phyloP scores from a whole-genome alignment of 2,329 filamentous ascomycete species.

The Botryotinia calthae region DNA sequence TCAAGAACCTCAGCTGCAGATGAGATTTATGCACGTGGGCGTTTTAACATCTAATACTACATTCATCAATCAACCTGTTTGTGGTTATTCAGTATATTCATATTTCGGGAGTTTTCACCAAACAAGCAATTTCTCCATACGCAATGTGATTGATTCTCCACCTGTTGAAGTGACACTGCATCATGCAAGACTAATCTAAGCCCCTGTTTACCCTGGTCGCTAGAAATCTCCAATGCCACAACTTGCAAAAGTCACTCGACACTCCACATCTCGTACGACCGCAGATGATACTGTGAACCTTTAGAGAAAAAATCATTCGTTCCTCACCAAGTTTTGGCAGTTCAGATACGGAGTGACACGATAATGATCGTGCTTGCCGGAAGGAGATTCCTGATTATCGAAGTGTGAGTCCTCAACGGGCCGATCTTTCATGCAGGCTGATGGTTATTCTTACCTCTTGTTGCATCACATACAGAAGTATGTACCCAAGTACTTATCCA shows the following conservation, averaged over 20 bases:
- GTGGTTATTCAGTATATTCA: neutral
- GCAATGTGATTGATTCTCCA: neutral
- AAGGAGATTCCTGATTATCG: neutral
- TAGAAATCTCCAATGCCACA: slow-evolving; percentile 10
- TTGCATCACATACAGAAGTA: neutral
- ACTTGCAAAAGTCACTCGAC: neutral
- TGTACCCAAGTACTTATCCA: neutral
- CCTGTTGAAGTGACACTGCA: slow-evolving; percentile 5
- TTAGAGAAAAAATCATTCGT: neutral
- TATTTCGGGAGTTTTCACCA: neutral
- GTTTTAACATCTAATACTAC: neutral
- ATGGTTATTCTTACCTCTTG: neutral
- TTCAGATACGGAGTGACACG: neutral
- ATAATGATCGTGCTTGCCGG: neutral
- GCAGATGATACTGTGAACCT: neutral
- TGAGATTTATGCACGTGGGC: neutral
- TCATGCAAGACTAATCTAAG: neutral
- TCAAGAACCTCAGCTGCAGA: neutral
- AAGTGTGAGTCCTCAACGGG: neutral
- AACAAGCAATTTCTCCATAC: neutral
- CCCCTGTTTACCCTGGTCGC: neutral
- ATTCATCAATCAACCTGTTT: neutral
- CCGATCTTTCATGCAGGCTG: slow-evolving; percentile 14
- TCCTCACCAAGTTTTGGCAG: slow-evolving; percentile 4
- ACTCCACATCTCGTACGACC: neutral